A percentile compares a stretch with the other conserved stretches of the same genome.
phyloP scores from a whole-genome alignment of 495 filamentous ascomycete species.

The Coniosporium apollinis region DNA sequence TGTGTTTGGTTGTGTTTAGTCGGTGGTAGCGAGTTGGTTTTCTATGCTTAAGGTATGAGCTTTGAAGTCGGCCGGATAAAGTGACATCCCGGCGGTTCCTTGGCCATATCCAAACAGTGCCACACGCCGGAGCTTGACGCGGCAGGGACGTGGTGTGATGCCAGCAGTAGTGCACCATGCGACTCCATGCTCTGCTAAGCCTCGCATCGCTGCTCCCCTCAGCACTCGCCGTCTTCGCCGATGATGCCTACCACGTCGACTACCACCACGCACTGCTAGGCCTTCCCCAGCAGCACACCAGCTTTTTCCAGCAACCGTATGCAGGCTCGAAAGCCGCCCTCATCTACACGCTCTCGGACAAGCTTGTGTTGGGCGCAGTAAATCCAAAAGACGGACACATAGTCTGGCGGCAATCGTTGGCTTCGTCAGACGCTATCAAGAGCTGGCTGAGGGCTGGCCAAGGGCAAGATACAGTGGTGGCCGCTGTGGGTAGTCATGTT shows the following conservation, averaged over 20 bases:
- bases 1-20: no score
- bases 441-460: slow-evolving; percentile 56
- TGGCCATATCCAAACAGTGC: no score
- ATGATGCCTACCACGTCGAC: slow-evolving; percentile 85
- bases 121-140: no score
- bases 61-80: no score
- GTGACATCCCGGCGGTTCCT: no score
- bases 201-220: slow-evolving; percentile 12
- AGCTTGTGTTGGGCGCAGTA: slow-evolving; percentile 66
- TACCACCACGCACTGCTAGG: slow-evolving; percentile 86
- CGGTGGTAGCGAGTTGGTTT: no score
- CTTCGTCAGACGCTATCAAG: slow-evolving; percentile 5
- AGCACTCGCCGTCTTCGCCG: slow-evolving; percentile 56
- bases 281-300: slow-evolving; percentile 58
- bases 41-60: no score
- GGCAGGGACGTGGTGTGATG: no score
- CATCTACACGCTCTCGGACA: slow-evolving; percentile 77
- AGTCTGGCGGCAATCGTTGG: slow-evolving; percentile 69
- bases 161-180: no score
- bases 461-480: slow-evolving; percentile 54
- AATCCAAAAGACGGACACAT: slow-evolving; percentile 73
- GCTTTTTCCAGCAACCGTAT: slow-evolving; percentile 85
- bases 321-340: slow-evolving; percentile 68
- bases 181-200: no score
- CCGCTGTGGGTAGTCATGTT: slow-evolving; percentile 48